Evolutionary conservation across 2,329 filamentous ascomycete genomes (phyloP).

Genomic region (Ascomycota sp.): DNA sequence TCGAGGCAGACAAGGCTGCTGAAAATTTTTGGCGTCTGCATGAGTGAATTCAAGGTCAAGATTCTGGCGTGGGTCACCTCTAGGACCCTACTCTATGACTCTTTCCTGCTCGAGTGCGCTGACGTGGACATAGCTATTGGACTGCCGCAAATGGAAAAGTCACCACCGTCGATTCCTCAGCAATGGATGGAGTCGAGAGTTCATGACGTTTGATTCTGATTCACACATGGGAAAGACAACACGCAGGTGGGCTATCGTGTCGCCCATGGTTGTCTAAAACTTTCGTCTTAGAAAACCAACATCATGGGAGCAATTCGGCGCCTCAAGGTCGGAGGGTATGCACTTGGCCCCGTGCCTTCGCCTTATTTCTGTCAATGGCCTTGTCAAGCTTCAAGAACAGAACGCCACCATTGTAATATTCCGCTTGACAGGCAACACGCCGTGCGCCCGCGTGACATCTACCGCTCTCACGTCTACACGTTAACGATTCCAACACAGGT

Average conservation of each 20-base stretch:
- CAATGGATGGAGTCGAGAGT: constrained; percentile 15
- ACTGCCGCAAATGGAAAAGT: constrained; percentile 33
- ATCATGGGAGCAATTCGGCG: neutral
- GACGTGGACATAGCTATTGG: constrained; percentile 28
- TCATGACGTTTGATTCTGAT: neutral
- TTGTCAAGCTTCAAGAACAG: no score
- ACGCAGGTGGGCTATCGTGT: neutral
- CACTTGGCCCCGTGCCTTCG: no score
- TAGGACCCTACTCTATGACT: neutral
- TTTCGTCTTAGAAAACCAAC: neutral
- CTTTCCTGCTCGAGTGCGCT: constrained; percentile 1
- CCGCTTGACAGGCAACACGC: no score
- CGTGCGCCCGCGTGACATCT: no score
- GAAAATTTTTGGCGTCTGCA: constrained; percentile 78
- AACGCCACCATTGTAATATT: no score
- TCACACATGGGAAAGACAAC: neutral
- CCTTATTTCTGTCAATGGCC: no score
- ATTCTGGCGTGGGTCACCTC: constrained; percentile 40
- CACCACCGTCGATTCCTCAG: constrained; percentile 25
- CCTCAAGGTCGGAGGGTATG: no score
- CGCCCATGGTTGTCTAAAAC: no score
- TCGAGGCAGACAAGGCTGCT: constrained; percentile 79
- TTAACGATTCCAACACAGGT: neutral
- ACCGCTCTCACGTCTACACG: no score
- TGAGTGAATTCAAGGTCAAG: constrained; percentile 73